phyloP scores from a whole-genome alignment of 1,139 yeast genomes.

The Zygosaccharomyces sapae region DNA sequence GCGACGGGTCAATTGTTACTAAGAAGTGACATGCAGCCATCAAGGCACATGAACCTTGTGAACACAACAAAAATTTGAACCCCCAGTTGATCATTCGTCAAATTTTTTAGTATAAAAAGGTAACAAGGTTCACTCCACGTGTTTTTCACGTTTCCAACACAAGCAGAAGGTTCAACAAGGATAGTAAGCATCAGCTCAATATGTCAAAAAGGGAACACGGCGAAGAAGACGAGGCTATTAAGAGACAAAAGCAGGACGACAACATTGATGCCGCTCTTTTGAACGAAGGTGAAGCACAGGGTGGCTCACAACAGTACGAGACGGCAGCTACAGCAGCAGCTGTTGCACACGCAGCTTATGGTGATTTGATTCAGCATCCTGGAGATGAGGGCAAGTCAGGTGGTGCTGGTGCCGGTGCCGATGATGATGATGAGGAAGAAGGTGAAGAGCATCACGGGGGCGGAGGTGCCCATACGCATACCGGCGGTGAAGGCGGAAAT shows the following conservation, averaged over 20 bases:
- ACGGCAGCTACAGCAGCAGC: constrained; percentile 15
- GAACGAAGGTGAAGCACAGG: constrained; percentile 10
- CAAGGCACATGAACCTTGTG: neutral
- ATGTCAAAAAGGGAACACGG: constrained; percentile 11
- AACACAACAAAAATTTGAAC: constrained; percentile 1
- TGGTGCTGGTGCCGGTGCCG: constrained; percentile 5
- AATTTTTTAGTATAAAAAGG: constrained; percentile 4
- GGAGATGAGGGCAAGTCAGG: constrained; percentile 11
- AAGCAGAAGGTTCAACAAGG: neutral
- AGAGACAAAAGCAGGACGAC: constrained; percentile 16
- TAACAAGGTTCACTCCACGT: constrained; percentile 13
- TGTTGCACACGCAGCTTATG: constrained; percentile 15
- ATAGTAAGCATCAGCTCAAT: constrained; percentile 3
- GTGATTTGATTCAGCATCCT: constrained; percentile 17
- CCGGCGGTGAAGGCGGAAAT: constrained; percentile 3
- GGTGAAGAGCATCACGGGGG: neutral
- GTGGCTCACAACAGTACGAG: constrained; percentile 11
- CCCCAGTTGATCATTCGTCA: neutral
- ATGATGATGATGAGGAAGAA: constrained; percentile 6
- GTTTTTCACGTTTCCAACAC: constrained; percentile 16
- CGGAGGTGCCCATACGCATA: neutral
- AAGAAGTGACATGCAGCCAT: neutral
- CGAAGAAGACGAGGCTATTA: constrained; percentile 10
- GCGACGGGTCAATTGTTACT: neutral
- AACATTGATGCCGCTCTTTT: constrained; percentile 18